These are phyloP conservation scores for Astrephomene gubernaculifera DNA, from an alignment of 139 green algal species.

Conservation along the genomic window DNA sequence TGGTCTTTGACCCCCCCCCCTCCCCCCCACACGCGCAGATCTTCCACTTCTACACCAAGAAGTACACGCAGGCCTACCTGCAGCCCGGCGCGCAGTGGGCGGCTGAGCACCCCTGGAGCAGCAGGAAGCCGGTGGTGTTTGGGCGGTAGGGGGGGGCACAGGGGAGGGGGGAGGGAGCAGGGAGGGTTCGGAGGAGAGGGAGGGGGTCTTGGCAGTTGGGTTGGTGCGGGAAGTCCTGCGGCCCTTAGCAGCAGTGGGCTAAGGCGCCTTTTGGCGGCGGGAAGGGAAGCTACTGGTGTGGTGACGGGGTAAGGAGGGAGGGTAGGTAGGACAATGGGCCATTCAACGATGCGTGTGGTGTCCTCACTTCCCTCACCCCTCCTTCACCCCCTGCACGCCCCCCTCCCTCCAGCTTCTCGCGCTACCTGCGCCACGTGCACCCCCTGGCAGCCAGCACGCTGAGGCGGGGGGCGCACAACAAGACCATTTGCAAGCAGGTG, in stretches of 20 bases:
- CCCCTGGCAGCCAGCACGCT: constrained; percentile 15
- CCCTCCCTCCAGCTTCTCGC: constrained; percentile 41
- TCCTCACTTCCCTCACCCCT: no score
- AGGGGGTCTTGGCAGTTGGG: no score
- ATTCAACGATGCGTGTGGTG: no score
- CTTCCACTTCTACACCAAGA: constrained; percentile 65
- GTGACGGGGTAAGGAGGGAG: no score
- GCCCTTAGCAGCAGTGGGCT: no score
- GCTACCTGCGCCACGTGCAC: constrained; percentile 52
- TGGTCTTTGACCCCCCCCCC: background rate
- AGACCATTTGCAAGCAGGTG: constrained; percentile 43
- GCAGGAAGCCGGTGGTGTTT: constrained; percentile 13
- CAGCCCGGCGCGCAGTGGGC: background rate
- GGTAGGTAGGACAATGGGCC: no score
- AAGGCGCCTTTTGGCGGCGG: no score
- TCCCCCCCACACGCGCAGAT: constrained; percentile 9
- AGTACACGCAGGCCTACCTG: constrained; percentile 50
- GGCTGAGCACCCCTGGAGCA: constrained; percentile 41
- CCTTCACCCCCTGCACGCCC: background rate
- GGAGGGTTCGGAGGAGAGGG: background rate
- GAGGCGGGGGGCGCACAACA: constrained; percentile 2
- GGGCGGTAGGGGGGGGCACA: no score
- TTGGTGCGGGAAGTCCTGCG: no score
- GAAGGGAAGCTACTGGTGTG: no score
- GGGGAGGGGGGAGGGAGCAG: background rate